Evolutionary conservation across 2,329 filamentous ascomycete genomes (phyloP).

Genomic region (Colletotrichum brevisporum): DNA sequence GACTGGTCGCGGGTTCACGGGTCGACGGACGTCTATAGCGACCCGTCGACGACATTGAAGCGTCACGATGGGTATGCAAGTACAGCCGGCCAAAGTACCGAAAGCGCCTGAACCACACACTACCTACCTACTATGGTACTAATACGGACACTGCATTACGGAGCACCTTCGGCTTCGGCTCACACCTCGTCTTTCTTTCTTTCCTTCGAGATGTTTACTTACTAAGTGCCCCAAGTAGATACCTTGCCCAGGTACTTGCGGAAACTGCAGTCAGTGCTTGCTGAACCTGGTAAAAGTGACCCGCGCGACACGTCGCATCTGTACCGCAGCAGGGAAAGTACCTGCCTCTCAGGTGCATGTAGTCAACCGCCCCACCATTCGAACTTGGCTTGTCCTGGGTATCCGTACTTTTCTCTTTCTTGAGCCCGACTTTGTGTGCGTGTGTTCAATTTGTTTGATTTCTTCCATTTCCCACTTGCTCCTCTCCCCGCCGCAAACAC

Average conservation of each 20-base stretch:
- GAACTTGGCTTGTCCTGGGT: constrained; percentile 39
- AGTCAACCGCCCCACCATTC: constrained; percentile 39
- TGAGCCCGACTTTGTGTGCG: constrained; percentile 30
- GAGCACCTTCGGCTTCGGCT: too few relatives aligned
- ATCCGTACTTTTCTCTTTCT: constrained; percentile 38
- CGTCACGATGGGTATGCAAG: constrained; percentile 8
- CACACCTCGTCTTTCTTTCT: neutral
- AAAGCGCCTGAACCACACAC: too few relatives aligned
- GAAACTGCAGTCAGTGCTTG: too few relatives aligned
- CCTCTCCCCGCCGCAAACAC: constrained; percentile 22
- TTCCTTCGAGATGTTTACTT: neutral
- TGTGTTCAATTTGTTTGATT: constrained; percentile 32
- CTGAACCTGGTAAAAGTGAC: neutral
- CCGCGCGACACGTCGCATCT: constrained; percentile 8
- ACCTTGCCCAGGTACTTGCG: too few relatives aligned
- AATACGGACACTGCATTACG: too few relatives aligned
- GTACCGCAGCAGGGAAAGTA: neutral
- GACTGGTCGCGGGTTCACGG: constrained; percentile 3
- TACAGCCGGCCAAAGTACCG: neutral
- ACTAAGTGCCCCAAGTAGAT: too few relatives aligned
- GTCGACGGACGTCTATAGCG: constrained; percentile 14
- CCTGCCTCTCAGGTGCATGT: neutral
- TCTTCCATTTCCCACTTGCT: constrained; percentile 26
- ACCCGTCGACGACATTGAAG: neutral
- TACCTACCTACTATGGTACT: too few relatives aligned